These are phyloP conservation scores for Rhodotorula sp. DNA, from an alignment of 1,284 basidiomycete genomes.

Conservation along the genomic window DNA sequence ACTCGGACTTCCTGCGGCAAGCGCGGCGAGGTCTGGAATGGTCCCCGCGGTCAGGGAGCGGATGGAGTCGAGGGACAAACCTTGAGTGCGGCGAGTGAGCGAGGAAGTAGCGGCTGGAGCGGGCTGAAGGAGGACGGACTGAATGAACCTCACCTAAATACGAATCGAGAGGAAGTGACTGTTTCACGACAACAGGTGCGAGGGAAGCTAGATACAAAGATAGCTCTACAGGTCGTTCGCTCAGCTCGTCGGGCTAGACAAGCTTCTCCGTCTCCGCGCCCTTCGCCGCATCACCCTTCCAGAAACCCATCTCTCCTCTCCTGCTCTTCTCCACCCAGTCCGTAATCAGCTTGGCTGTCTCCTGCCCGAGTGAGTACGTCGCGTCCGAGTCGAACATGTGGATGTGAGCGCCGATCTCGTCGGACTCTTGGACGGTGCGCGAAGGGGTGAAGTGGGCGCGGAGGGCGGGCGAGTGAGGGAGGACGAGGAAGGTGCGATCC, in stretches of 20 bases:
- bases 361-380: slow-evolving; percentile 27
- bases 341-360: slow-evolving; percentile 27
- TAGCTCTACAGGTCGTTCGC: not conserved
- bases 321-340: slow-evolving; percentile 34
- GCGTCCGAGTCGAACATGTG: slow-evolving; percentile 40
- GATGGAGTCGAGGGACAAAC: slow-evolving; percentile 1
- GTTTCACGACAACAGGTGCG: not conserved
- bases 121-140: not conserved
- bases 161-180: not conserved
- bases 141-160: not conserved
- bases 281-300: slow-evolving; percentile 1
- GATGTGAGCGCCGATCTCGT: slow-evolving; percentile 38
- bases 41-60: slow-evolving; percentile 5
- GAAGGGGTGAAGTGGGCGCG: slow-evolving; percentile 26
- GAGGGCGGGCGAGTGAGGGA: slow-evolving; percentile 9
- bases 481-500: slow-evolving; percentile 34
- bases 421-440: slow-evolving; percentile 19
- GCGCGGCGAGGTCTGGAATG: not conserved
- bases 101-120: not conserved
- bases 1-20: slow-evolving; percentile 6
- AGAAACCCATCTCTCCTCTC: slow-evolving; percentile 28
- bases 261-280: not conserved
- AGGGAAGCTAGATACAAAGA: not conserved
- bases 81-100: not conserved
- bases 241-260: not conserved